Evolutionary conservation across 2,329 filamentous ascomycete species (phyloP), one percentile per base, ranked within the genome.

Genomic region (Alternaria ventricosa): DNA sequence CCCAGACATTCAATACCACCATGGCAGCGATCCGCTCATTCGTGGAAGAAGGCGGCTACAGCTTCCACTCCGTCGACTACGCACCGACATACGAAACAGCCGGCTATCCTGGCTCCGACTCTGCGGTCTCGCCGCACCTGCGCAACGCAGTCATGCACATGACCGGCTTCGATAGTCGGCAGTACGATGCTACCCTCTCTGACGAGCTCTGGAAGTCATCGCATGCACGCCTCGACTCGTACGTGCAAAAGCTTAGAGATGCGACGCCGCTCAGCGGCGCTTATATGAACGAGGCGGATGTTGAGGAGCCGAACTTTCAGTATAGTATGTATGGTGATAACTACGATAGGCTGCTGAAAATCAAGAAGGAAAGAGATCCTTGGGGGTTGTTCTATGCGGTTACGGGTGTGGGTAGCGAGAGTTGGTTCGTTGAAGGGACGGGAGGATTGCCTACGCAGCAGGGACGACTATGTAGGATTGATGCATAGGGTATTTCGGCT

Each of bases 261-360:
- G 72, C 68, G 11, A 69, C 60, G 22, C 71, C 73, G 7, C 67
- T 64, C 1, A 66, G 68, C 22, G 79, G 78, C 2, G 76, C 76
- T 15, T 76, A 82, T 55, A 60, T 79, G 71, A 82, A 82, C 45
- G 76, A 79, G 61, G 75, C 67, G 3, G 69, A 76, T 60, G 60
- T 66, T 2, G 67, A 71, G 15, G 75, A 77, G 53, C 74, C 73
- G 13, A 62, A 72, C 28, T 76, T 71, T 25, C 68, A 75, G 56
- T 45, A 71, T 11, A 70, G 69, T 27, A 70, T 75, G 28, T 78
- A 71, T 58, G 76, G 76, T 2, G 33, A 36, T 13, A 72, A 73
- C 46, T 78, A 78, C 57, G 64, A 60, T 8, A 61, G 61, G 15
- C 23, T 78, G 36, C 55, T 71, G 27, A 33, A 46, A 10, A 69